Percentiles rank a stretch among this genome's conserved stretches.
Conservation (phyloP, 2,329 filamentous ascomycete genomes). For the Nannizzia gypsea region DNA sequence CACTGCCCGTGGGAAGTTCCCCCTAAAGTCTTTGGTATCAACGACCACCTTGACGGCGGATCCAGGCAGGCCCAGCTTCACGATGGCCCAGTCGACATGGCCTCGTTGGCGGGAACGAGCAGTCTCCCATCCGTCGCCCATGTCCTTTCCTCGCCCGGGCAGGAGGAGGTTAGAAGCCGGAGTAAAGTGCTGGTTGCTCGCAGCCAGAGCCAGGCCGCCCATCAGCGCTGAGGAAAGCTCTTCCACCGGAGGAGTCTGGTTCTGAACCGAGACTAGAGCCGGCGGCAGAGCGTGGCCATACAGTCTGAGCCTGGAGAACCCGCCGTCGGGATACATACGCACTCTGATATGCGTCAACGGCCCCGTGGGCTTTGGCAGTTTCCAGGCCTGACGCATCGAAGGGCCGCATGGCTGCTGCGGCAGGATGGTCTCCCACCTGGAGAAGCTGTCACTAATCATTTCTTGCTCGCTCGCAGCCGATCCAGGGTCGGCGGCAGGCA, state of each 20-base stretch:
- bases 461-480: conserved; percentile 13
- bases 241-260: conserved; percentile 18
- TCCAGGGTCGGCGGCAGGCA: neutral
- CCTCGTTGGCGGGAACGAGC: conserved; percentile 28
- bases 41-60: conserved; percentile 30
- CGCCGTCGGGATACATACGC: conserved; percentile 37
- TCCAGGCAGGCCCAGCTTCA: conserved; percentile 30
- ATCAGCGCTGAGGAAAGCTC: conserved; percentile 33
- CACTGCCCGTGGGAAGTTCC: conserved; percentile 33
- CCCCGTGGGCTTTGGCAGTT: conserved; percentile 20
- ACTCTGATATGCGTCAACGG: conserved; percentile 34
- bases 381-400: conserved; percentile 34
- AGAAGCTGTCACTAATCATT: conserved; percentile 24
- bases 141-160: conserved; percentile 34
- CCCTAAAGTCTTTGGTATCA: conserved; percentile 37
- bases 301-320: conserved; percentile 32
- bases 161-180: conserved; percentile 31
- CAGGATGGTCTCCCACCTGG: conserved; percentile 31
- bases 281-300: conserved; percentile 34
- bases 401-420: conserved; percentile 30
- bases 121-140: conserved; percentile 38
- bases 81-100: conserved; percentile 34
- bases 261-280: conserved; percentile 11
- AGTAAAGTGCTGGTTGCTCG: conserved; percentile 34
- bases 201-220: conserved; percentile 29